Conservation (phyloP, 257 asterid genomes). For the Rubia yunnanensis region DNA sequence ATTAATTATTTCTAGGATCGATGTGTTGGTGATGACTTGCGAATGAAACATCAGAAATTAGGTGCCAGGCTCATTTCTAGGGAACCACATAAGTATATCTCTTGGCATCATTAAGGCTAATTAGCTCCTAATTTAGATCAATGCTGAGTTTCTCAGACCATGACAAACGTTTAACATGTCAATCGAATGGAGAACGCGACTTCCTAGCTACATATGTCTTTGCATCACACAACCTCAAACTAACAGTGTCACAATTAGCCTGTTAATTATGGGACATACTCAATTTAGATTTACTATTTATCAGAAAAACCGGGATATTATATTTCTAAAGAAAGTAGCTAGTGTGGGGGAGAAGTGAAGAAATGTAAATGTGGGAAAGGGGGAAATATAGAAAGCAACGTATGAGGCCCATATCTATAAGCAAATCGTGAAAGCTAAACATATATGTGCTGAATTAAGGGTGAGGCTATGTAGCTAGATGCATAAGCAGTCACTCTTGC, state of each 20-base stretch:
- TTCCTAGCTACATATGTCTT: neutral
- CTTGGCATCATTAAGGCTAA: conserved; percentile 25
- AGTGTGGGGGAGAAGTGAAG: conserved; percentile 47
- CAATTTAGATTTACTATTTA: too few species aligned
- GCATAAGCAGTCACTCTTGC: neutral
- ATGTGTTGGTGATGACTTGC: conserved; percentile 7
- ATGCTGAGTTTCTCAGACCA: neutral
- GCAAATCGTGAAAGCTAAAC: neutral
- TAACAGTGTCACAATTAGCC: too few species aligned
- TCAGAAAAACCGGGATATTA: too few species aligned
- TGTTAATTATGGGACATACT: too few species aligned
- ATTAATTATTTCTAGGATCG: neutral
- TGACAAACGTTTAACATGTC: too few species aligned
- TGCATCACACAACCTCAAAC: neutral
- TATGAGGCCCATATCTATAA: too few species aligned
- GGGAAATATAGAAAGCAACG: conserved; percentile 32
- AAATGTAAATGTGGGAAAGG: conserved; percentile 14
- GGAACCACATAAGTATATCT: conserved; percentile 11
- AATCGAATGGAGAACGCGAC: neutral
- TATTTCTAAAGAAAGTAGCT: too few species aligned
- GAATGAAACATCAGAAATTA: conserved; percentile 44
- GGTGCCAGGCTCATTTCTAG: conserved; percentile 51
- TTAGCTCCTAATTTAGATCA: conserved; percentile 3
- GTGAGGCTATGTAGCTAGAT: neutral
- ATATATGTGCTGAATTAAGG: neutral